Percentiles rank a stretch among this genome's conserved stretches.
Evolutionary conservation across 1,284 basidiomycete species (phyloP).

Genomic region (Malassezia brasiliensis): DNA sequence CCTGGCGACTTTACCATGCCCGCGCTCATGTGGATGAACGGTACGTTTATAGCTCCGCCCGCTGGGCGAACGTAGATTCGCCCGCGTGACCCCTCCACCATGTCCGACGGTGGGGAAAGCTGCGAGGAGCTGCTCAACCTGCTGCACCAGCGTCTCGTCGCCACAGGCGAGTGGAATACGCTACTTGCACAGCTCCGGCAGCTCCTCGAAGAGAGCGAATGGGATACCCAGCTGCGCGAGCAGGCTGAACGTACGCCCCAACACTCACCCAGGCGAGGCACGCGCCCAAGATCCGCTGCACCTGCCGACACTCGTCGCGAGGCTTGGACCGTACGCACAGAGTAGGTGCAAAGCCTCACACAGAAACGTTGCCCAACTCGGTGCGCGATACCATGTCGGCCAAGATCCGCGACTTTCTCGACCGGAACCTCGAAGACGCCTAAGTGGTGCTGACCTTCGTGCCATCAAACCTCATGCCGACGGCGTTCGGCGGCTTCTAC

Average conservation of each 20-base stretch:
- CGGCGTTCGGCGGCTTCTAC: not conserved
- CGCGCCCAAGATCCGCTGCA: slow-evolving; percentile 7
- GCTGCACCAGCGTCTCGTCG: slow-evolving; percentile 15
- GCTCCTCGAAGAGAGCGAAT: slow-evolving; percentile 14
- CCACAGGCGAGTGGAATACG: slow-evolving; percentile 16
- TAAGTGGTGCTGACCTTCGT: not conserved
- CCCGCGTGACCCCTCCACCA: not conserved
- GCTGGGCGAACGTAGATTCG: slow-evolving; percentile 20
- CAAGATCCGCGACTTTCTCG: slow-evolving; percentile 14
- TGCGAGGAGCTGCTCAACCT: slow-evolving; percentile 17
- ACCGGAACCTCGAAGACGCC: slow-evolving; percentile 17
- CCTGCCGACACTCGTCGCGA: slow-evolving; percentile 12
- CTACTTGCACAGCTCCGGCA: slow-evolving; percentile 2
- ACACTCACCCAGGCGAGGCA: slow-evolving; percentile 8
- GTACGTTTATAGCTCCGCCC: slow-evolving; percentile 58
- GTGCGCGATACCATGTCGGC: slow-evolving; percentile 7
- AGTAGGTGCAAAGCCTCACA: not conserved
- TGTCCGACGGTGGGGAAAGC: slow-evolving; percentile 16
- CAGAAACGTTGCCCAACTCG: slow-evolving; percentile 16
- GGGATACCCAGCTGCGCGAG: slow-evolving; percentile 14
- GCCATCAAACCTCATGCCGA: too few relatives aligned
- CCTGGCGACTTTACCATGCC: slow-evolving; percentile 72
- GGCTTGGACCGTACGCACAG: slow-evolving; percentile 13
- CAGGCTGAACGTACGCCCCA: slow-evolving; percentile 12
- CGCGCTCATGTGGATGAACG: slow-evolving; percentile 65